Conservation (phyloP, 192 early-diverging fungal species). For the Entomortierella parvispora region DNA sequence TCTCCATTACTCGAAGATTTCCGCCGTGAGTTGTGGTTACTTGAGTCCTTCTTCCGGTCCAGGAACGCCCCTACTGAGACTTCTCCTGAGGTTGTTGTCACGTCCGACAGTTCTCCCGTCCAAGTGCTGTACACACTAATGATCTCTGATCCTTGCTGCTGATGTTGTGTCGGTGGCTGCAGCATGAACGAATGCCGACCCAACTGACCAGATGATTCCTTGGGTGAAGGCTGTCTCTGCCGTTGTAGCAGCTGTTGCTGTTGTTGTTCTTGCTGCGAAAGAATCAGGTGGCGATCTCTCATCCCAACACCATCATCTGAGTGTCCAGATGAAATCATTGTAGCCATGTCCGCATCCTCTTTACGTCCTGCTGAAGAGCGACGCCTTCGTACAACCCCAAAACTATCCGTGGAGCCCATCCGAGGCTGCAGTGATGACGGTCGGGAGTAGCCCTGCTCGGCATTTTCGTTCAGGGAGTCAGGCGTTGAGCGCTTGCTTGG, state of each 20-base stretch:
- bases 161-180: not conserved
- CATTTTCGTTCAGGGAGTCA: not conserved
- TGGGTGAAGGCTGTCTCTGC: too few relatives aligned
- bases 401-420: conserved; percentile 37
- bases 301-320: conserved; percentile 1
- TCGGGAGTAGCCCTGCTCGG: not conserved
- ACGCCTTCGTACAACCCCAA: conserved; percentile 33
- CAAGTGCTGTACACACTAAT: conserved; percentile 31
- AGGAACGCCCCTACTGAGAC: conserved; percentile 42
- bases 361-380: conserved; percentile 4
- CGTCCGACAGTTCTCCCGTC: conserved; percentile 49
- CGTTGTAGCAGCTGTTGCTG: conserved; percentile 4
- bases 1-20: conserved; percentile 8
- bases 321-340: not conserved
- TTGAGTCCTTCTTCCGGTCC: conserved; percentile 23
- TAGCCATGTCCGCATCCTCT: not conserved
- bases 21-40: conserved; percentile 1
- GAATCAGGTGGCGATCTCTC: not conserved
- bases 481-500: not conserved
- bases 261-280: not conserved
- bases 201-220: not conserved
- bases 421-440: conserved; percentile 13
- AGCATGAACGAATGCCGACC: conserved; percentile 50
- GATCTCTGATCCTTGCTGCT: conserved; percentile 9
- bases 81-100: conserved; percentile 47